Percentiles rank a stretch among this genome's conserved stretches.
Evolutionary conservation across 2,329 filamentous ascomycete species (phyloP).

Genomic region (Chrysoporthe deuterocubensis): DNA sequence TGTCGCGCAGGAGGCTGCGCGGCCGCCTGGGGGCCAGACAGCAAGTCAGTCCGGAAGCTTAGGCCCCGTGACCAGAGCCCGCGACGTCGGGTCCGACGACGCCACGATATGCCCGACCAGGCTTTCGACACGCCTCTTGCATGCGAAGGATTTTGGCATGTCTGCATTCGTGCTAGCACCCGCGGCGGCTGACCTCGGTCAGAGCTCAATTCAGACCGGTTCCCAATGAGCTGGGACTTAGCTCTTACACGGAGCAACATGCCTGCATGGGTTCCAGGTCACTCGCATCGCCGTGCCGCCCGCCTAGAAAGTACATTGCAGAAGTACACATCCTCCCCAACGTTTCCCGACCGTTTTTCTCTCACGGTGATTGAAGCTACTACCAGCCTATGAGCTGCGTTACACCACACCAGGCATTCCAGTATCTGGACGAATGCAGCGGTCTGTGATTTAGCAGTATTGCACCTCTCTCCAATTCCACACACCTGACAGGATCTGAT

Average conservation of each 20-base stretch:
- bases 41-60: not conserved
- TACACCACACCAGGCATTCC: not conserved
- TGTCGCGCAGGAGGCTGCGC: not conserved
- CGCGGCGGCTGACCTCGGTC: not conserved
- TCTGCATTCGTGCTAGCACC: not conserved
- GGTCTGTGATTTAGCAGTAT: no score
- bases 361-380: not conserved
- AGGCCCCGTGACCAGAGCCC: not conserved
- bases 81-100: not conserved
- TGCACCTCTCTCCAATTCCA: no score
- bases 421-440: not conserved
- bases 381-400: not conserved
- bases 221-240: slow-evolving; percentile 16
- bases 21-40: not conserved
- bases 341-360: slow-evolving; percentile 14
- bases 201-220: slow-evolving; percentile 4
- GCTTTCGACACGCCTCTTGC: not conserved
- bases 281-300: not conserved
- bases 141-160: not conserved
- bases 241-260: slow-evolving; percentile 12
- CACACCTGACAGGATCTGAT: no score
- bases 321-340: not conserved
- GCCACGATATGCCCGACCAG: not conserved
- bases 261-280: slow-evolving; percentile 11
- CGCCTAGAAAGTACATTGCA: not conserved